Evolutionary conservation across 164 flowering plant genomes (phyloP).

Genomic region (Aristolochia californica): DNA sequence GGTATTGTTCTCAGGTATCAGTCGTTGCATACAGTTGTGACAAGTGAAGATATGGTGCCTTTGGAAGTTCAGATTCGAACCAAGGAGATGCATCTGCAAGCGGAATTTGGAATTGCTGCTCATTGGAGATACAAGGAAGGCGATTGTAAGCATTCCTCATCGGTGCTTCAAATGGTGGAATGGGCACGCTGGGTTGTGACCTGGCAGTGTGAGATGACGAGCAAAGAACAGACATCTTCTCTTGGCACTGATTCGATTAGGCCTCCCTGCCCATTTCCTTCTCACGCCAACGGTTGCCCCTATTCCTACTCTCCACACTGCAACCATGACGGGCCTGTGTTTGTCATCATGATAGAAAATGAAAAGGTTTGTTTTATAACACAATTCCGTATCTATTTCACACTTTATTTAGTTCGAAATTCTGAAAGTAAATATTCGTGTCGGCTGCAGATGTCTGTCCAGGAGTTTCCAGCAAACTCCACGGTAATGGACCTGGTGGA

Average conservation of each 20-base stretch:
- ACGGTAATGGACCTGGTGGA: constrained; percentile 60
- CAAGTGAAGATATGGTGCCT: constrained; percentile 63
- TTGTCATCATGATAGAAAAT: constrained; percentile 77
- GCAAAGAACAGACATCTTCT: constrained; percentile 34
- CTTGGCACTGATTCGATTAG: constrained; percentile 27
- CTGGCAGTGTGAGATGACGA: constrained; percentile 82
- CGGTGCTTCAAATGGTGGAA: constrained; percentile 92
- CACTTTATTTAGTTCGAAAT: neutral
- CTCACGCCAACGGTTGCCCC: constrained; percentile 70
- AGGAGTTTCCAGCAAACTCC: constrained; percentile 71
- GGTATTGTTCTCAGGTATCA: constrained; percentile 44
- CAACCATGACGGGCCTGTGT: constrained; percentile 60
- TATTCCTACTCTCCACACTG: constrained; percentile 46
- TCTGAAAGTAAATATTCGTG: neutral
- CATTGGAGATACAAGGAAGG: constrained; percentile 99
- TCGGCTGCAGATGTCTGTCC: constrained; percentile 81
- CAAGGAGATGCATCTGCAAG: constrained; percentile 84
- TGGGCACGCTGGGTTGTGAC: constrained; percentile 92
- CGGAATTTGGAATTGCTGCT: constrained; percentile 96
- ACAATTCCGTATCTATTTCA: neutral
- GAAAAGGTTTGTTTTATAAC: constrained; percentile 50
- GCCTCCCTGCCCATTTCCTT: constrained; percentile 81
- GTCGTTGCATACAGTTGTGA: constrained; percentile 89
- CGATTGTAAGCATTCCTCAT: constrained; percentile 57
- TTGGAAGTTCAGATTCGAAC: constrained; percentile 96